Evolutionary conservation across 306 rosid genomes (phyloP).

Genomic region (Arachis stenosperma): DNA sequence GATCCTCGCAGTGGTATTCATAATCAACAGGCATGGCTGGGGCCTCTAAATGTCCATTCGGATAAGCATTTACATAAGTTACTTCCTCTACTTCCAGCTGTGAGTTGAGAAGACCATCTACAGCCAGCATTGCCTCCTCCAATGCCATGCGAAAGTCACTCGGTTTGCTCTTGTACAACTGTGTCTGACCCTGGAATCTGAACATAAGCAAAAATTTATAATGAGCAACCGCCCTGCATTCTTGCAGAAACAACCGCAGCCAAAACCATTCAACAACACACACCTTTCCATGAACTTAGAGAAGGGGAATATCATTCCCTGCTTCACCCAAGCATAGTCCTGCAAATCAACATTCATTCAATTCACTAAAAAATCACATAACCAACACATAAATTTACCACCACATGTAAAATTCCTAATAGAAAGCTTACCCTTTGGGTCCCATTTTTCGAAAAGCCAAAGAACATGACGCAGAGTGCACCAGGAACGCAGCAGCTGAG

Average conservation of each 20-base stretch:
- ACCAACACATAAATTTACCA: constrained; percentile 3
- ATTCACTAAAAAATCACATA: constrained; percentile 28
- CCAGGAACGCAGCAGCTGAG: constrained; percentile 70
- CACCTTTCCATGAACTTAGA: constrained; percentile 77
- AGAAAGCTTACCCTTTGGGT: constrained; percentile 67
- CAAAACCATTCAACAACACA: constrained; percentile 40
- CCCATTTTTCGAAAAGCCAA: constrained; percentile 87
- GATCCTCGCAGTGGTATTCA: constrained; percentile 52
- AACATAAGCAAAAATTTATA: constrained; percentile 29
- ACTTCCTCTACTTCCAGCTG: constrained; percentile 48
- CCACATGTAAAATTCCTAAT: neutral
- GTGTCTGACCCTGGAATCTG: constrained; percentile 96
- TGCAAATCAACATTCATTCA: constrained; percentile 48
- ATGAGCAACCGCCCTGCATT: constrained; percentile 15
- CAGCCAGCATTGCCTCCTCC: constrained; percentile 91
- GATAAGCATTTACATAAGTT: constrained; percentile 43
- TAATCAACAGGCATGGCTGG: constrained; percentile 51
- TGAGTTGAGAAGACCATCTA: constrained; percentile 66
- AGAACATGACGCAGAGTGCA: constrained; percentile 91
- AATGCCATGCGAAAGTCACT: constrained; percentile 87
- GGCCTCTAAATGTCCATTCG: constrained; percentile 46
- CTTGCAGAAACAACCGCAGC: constrained; percentile 25
- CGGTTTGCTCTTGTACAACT: constrained; percentile 81
- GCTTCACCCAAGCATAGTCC: constrained; percentile 99
- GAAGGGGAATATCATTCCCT: constrained; percentile 90